A percentile compares a stretch with the other conserved stretches of the same genome.
Conservation (phyloP, 106 monocot genomes). For the Posidonia australis region DNA sequence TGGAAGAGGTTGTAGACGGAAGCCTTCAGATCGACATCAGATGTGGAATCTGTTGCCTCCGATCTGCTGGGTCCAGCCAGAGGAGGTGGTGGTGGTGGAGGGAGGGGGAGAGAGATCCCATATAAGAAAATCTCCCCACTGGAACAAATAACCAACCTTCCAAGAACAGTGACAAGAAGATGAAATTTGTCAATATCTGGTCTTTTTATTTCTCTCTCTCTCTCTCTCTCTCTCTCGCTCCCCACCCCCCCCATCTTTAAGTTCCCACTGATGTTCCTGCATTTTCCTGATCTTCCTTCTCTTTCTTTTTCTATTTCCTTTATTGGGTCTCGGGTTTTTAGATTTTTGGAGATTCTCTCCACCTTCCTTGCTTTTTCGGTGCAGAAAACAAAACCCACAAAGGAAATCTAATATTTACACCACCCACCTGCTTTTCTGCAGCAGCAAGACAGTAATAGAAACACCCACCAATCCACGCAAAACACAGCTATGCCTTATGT, state of each 20-base stretch:
- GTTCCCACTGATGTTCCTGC: background rate
- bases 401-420: background rate
- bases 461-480: background rate
- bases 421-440: constrained; percentile 4
- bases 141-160: constrained; percentile 34
- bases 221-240: background rate
- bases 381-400: constrained; percentile 1
- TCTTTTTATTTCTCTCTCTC: constrained; percentile 14
- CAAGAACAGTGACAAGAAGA: constrained; percentile 58
- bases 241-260: background rate
- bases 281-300: background rate
- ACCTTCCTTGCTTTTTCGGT: constrained; percentile 1
- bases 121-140: background rate
- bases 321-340: background rate
- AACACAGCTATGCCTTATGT: background rate
- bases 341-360: constrained; percentile 2
- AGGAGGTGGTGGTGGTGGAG: background rate
- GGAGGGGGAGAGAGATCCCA: background rate
- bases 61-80: constrained; percentile 5
- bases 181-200: constrained; percentile 63
- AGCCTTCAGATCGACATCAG: constrained; percentile 12
- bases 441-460: background rate
- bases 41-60: background rate
- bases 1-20: constrained; percentile 1
- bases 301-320: background rate